Conservation (phyloP, 192 early-diverging fungal genomes). For the Phlyctochytrium arcticum region DNA sequence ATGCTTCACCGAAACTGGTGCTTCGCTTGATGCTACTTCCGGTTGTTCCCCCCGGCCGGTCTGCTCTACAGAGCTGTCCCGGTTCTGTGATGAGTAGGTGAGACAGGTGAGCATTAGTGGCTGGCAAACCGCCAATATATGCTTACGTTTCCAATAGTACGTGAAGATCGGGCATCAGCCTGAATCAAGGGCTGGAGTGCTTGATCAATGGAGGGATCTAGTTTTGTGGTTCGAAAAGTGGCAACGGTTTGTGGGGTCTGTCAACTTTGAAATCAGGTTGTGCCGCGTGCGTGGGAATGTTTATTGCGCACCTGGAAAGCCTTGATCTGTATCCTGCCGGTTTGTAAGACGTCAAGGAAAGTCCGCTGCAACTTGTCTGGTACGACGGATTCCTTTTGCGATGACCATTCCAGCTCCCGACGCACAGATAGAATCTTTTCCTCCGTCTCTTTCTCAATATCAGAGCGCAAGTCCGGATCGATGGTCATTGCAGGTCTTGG, state of each 20-base stretch:
- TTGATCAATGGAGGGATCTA: conserved; percentile 34
- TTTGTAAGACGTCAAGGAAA: conserved; percentile 51
- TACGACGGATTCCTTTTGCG: conserved; percentile 50
- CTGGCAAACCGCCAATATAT: neutral
- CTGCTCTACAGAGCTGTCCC: neutral
- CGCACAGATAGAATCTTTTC: conserved; percentile 38
- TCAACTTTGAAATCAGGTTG: neutral
- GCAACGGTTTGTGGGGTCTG: conserved; percentile 23
- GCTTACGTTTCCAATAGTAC: neutral
- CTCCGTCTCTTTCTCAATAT: conserved; percentile 41
- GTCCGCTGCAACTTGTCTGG: conserved; percentile 52
- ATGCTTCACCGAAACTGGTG: too few species aligned
- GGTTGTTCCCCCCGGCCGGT: neutral
- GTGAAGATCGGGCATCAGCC: conserved; percentile 1
- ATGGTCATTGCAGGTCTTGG: conserved; percentile 29
- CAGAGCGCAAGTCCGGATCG: conserved; percentile 43
- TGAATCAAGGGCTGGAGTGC: conserved; percentile 25
- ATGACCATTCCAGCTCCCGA: conserved; percentile 57
- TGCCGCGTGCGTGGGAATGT: neutral
- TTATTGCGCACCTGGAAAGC: conserved; percentile 30
- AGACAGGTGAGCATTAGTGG: neutral
- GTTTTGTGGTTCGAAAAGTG: conserved; percentile 50
- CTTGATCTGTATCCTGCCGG: conserved; percentile 42
- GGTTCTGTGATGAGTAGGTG: neutral
- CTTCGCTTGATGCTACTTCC: neutral